Percentiles rank a stretch among this genome's conserved stretches.
Conservation (phyloP, 305 asterid species). For the Stenogyne calaminthoides region DNA sequence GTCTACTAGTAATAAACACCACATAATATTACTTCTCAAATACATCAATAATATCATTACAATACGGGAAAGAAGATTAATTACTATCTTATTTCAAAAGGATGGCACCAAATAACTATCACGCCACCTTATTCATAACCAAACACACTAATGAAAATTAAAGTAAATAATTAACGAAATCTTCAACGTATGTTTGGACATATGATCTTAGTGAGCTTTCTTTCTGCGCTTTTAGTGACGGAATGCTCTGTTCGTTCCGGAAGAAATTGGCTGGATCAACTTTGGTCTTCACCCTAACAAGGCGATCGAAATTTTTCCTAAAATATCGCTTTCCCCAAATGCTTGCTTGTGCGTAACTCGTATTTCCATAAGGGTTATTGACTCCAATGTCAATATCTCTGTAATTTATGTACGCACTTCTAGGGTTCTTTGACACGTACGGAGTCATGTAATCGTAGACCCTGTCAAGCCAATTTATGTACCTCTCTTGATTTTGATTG, state of each 20-base stretch:
- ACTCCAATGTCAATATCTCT: background rate
- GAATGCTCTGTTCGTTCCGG: slow-evolving; percentile 32
- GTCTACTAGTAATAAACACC: background rate
- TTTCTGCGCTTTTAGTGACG: background rate
- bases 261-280: slow-evolving; percentile 43
- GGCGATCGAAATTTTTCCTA: slow-evolving; percentile 33
- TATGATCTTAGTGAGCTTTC: background rate
- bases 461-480: background rate
- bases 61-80: background rate
- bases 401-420: background rate
- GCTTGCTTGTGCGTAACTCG: background rate
- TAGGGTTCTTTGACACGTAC: background rate
- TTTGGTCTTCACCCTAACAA: background rate
- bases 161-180: background rate
- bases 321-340: slow-evolving; percentile 19
- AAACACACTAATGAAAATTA: background rate
- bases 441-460: background rate
- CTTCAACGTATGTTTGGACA: background rate
- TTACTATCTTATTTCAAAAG: background rate
- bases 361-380: background rate
- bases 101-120: background rate
- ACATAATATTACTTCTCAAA: background rate
- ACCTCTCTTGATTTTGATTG: background rate
- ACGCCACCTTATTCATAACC: background rate
- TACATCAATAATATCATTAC: background rate